Conservation (phyloP, 192 early-diverging fungal genomes). For the Cladochytrium replicatum region DNA sequence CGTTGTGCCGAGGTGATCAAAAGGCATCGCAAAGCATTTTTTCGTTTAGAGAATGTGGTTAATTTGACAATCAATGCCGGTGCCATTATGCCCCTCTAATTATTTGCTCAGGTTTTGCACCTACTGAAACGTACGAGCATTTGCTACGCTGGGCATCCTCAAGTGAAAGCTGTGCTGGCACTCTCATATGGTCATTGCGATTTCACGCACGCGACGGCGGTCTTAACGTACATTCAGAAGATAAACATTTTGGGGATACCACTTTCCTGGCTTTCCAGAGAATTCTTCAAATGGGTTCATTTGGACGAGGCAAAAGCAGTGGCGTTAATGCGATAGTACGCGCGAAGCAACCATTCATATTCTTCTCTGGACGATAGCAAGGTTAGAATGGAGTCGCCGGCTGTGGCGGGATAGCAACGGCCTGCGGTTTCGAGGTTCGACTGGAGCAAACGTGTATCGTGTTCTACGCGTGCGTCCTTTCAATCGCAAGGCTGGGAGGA, state of each 20-base stretch:
- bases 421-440: no score
- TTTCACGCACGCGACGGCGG: conserved; percentile 19
- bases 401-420: no score
- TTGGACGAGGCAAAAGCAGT: no score
- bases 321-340: no score
- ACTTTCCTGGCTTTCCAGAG: conserved; percentile 26
- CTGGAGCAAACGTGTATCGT: no score
- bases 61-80: no score
- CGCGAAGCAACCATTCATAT: no score
- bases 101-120: neutral
- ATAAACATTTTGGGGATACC: conserved; percentile 14
- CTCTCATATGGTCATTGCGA: conserved; percentile 23
- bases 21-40: conserved; percentile 7
- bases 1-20: neutral
- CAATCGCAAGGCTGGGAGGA: no score
- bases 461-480: no score
- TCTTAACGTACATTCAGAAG: conserved; percentile 25
- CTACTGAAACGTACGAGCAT: neutral
- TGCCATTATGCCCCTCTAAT: neutral
- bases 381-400: no score
- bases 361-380: no score
- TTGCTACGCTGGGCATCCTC: neutral
- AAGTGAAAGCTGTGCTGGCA: conserved; percentile 3
- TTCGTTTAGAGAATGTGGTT: conserved; percentile 20
- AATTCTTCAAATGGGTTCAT: no score